Conservation (phyloP, 2,329 filamentous ascomycete species). For the Penicillium fuscoglaucum region DNA sequence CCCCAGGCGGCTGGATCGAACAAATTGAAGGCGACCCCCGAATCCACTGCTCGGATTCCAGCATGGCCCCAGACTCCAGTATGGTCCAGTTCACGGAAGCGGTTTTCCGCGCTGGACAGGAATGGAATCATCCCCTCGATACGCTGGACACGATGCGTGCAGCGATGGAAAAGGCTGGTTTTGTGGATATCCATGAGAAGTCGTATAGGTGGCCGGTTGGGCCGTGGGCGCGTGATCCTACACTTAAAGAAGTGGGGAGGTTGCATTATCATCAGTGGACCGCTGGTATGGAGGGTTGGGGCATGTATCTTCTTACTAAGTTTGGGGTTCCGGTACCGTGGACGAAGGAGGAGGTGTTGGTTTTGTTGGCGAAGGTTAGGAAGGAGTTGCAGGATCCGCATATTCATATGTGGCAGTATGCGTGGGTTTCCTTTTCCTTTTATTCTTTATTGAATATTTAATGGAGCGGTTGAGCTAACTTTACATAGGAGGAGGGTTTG, state of each 20-base stretch:
- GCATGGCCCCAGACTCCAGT: neutral
- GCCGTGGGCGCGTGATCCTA: slow-evolving; percentile 27
- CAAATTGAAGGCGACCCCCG: slow-evolving; percentile 3
- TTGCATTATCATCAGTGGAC: slow-evolving; percentile 26
- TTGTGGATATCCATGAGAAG: slow-evolving; percentile 30
- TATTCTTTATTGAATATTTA: neutral
- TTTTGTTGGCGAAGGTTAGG: slow-evolving; percentile 5
- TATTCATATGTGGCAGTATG: slow-evolving; percentile 5
- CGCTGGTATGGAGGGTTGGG: slow-evolving; percentile 25
- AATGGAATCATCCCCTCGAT: slow-evolving; percentile 18
- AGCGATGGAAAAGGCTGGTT: slow-evolving; percentile 25
- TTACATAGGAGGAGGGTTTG: slow-evolving; percentile 2
- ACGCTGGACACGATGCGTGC: slow-evolving; percentile 22
- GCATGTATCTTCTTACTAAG: slow-evolving; percentile 24
- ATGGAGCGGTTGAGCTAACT: neutral
- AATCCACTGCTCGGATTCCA: neutral
- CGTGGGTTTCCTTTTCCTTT: neutral
- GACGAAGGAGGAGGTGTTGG: slow-evolving; percentile 7
- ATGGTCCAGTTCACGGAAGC: neutral
- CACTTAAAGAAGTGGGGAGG: slow-evolving; percentile 42
- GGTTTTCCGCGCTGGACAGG: slow-evolving; percentile 17
- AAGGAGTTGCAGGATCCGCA: slow-evolving; percentile 4
- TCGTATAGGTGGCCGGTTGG: slow-evolving; percentile 27
- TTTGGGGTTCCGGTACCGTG: slow-evolving; percentile 16
- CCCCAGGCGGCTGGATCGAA: slow-evolving; percentile 7